Evolutionary conservation across 1,284 basidiomycete genomes (phyloP).

Genomic region (Puccinia hordei): DNA sequence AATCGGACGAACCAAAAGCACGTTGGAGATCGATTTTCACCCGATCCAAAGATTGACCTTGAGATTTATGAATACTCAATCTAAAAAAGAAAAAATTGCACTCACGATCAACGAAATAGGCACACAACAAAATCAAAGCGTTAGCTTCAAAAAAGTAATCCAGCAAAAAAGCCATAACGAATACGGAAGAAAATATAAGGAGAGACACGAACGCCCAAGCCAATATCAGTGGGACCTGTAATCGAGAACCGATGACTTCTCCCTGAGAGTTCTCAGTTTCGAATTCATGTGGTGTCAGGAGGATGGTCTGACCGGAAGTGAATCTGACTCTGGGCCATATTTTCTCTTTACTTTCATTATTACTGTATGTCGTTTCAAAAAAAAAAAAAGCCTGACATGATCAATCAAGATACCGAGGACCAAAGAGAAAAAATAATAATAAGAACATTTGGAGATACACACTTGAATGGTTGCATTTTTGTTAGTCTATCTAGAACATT

Average conservation of each 20-base stretch:
- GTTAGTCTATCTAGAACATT: slow-evolving; percentile 48
- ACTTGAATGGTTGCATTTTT: neutral
- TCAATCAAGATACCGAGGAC: neutral
- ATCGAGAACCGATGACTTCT: slow-evolving; percentile 56
- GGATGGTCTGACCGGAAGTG: slow-evolving; percentile 57
- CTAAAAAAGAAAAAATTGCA: slow-evolving; percentile 62
- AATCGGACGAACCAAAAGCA: slow-evolving; percentile 66
- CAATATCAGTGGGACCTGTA: slow-evolving; percentile 46
- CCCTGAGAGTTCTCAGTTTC: slow-evolving; percentile 58
- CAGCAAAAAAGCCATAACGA: neutral
- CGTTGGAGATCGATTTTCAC: slow-evolving; percentile 70
- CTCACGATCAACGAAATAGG: neutral
- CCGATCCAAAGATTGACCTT: slow-evolving; percentile 67
- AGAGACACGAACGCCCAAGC: slow-evolving; percentile 42
- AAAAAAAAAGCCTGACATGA: slow-evolving; percentile 51
- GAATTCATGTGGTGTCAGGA: slow-evolving; percentile 46
- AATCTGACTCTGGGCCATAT: slow-evolving; percentile 54
- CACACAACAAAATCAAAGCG: slow-evolving; percentile 52
- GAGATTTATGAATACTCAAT: slow-evolving; percentile 86
- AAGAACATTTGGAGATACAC: neutral
- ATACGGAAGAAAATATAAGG: neutral
- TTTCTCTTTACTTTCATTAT: slow-evolving; percentile 53
- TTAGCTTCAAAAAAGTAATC: neutral
- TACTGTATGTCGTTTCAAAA: too few relatives aligned
- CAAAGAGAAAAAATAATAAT: neutral